Evolutionary conservation across 2,329 filamentous ascomycete species (phyloP), one percentile per base, ranked within the genome.

Genomic region (Macrophomina tecta): DNA sequence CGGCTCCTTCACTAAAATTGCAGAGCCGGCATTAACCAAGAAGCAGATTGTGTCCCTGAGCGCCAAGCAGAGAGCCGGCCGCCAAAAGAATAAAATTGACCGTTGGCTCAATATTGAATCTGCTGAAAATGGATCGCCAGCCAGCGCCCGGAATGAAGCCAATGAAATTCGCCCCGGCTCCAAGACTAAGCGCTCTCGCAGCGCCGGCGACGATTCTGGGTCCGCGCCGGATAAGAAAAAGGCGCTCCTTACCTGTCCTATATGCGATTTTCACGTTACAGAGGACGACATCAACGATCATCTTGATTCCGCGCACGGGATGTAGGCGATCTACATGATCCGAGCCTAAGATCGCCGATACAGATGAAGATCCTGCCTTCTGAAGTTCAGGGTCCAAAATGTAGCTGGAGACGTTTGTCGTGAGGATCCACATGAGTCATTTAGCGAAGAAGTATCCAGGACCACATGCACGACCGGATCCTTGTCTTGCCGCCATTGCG

Each of bases 41-140:
- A 78, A 79, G 68, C 79, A 81, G 66, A 65, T 78, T 11, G 73
- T 77, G 18, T 73, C 73, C 8, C 69, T 82, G 73, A 80, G 74
- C 67, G 73, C 73, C 28, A 77, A 79, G 69, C 74, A 79, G 70
- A 75, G 78, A 64, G 80, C 80, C 2, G 80, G 80, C 5, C 69
- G 72, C 67, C 80, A 82, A 71, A 82, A 78, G 69, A 82, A 81
- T 66, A 82, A 82, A 69, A 71, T 82, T 48, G 79, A 82, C 67
- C 65, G 61, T 6, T 82, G 80, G 79, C 67, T 81, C n/a, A 74
- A 48, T 38, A 55, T 56, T 56, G 30, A 18, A 34, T 11, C 52
- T 38, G 18, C 34, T 23, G 4, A 60, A 66, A 56, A 34, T 23
- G 40, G 69, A 72, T 53, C 56, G 49, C 16, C 53, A 34, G 23